These are phyloP conservation scores for Monilinia vaccinii-corymbosi DNA, from an alignment of 2,329 filamentous ascomycete genomes.

Conservation along the genomic window DNA sequence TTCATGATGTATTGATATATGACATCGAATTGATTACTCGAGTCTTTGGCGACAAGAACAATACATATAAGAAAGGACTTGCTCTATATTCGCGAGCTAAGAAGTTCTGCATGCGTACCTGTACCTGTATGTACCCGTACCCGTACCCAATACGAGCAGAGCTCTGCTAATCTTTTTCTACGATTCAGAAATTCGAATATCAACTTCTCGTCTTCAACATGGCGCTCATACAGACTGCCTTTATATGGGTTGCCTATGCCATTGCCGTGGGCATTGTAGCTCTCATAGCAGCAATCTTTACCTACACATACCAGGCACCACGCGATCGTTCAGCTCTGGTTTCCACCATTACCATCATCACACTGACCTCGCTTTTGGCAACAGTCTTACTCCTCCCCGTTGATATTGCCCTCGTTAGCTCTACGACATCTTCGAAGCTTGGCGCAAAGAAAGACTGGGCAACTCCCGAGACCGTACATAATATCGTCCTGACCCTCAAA, in stretches of 20 bases:
- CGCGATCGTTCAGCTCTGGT: conserved; percentile 77
- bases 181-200: background rate
- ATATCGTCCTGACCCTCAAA: conserved; percentile 71
- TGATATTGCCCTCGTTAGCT: conserved; percentile 89
- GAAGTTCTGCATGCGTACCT: background rate
- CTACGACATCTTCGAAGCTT: conserved; percentile 64
- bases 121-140: no score
- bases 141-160: background rate
- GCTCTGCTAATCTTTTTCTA: background rate
- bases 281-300: conserved; percentile 70
- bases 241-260: conserved; percentile 94
- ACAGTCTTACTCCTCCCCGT: conserved; percentile 89
- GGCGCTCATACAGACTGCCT: conserved; percentile 67
- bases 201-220: conserved; percentile 16
- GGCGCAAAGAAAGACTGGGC: conserved; percentile 94
- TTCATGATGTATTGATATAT: background rate
- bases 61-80: background rate
- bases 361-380: conserved; percentile 77
- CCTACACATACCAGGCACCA: conserved; percentile 84
- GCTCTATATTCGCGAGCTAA: background rate
- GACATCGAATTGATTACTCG: background rate
- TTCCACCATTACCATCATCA: conserved; percentile 76
- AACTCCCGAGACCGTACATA: conserved; percentile 67
- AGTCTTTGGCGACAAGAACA: background rate
- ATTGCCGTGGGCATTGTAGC: conserved; percentile 71